These are phyloP conservation scores for Furcasterigmium sp. DNA, from an alignment of 2,329 filamentous ascomycete species.

Conservation along the genomic window DNA sequence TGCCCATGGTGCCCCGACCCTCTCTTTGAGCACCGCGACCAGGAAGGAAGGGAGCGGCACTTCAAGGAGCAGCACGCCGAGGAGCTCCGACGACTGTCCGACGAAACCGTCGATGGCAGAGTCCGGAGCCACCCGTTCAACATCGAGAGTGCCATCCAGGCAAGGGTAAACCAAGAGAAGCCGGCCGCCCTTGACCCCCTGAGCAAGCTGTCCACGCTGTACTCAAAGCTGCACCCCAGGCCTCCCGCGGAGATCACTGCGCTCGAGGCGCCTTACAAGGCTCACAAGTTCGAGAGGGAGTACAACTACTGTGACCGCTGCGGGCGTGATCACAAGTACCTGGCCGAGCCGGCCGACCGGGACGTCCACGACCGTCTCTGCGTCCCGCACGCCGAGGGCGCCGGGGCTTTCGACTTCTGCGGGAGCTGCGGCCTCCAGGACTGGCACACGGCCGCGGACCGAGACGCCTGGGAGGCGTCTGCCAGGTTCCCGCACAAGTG, in stretches of 20 bases:
- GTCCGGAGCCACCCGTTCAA: background rate
- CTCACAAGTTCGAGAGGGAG: constrained; percentile 8
- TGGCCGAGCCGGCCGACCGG: constrained; percentile 10
- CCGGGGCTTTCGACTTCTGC: constrained; percentile 12
- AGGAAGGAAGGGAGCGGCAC: constrained; percentile 19
- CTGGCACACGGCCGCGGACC: constrained; percentile 8
- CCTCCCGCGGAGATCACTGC: background rate
- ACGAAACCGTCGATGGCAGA: too few species aligned
- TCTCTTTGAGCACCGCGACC: constrained; percentile 22
- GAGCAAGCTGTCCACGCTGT: background rate
- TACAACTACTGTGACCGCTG: constrained; percentile 18
- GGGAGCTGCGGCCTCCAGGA: constrained; percentile 9
- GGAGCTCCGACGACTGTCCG: constrained; percentile 7
- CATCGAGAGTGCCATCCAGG: too few species aligned
- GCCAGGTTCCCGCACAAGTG: constrained; percentile 13
- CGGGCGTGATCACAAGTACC: constrained; percentile 13
- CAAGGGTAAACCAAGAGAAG: background rate
- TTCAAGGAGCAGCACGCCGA: constrained; percentile 21
- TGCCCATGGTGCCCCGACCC: constrained; percentile 30
- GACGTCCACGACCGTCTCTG: constrained; percentile 14
- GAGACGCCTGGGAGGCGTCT: constrained; percentile 2
- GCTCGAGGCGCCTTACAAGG: constrained; percentile 7
- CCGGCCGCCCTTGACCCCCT: background rate
- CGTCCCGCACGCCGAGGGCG: constrained; percentile 11
- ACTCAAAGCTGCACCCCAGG: background rate